Base-by-base conservation (phyloP, 768 basidiomycete species). In the Leccinum fibrillosum region DNA sequence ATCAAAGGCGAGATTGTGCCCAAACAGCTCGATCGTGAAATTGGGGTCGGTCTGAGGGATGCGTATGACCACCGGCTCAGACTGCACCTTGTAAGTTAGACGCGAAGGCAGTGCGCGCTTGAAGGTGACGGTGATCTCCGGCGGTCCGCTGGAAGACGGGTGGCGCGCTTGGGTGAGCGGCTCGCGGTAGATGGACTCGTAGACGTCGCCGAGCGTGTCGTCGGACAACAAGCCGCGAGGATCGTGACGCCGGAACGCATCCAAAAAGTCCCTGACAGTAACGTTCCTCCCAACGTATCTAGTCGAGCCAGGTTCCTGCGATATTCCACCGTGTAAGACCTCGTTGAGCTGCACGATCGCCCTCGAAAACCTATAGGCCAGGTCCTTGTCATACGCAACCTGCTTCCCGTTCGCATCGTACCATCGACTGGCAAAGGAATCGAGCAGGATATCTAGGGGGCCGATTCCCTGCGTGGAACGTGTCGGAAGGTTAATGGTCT, bases 291-390 rank as follows among this genome's bases (percentile, higher is more conserved):
- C 77, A 2, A 81, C 77, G 59, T 81, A 78, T 42, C 78, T 78
- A 17, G 82, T 82, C 28, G 77, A 72, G 39, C 88, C 84, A 48
- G 83, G 77, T 53, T 84, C 82, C 57, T 83, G 79, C 13, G 85
- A 78, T 58, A 90, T 82, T n/a, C 79, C 81, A 8, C 84, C 88
- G 65, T 98, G 91, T 50, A 98, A 74, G 21, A 88, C 83, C 49
- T 95, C 92, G 69, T 97, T 96, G 55, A 99, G 81, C 68, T 94
- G 90, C 52, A 90, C 85, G 61, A 94, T 83, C 4, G 92, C 86
- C 54, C 88, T 82, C 37, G 91, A 88, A 49, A 96, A 84, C 50
- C 84, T 84, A 62, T 82, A 76, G 13, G 90, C 87, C 61, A 92
- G 78, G 66, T 93, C 90, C 72, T 85, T 89, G 75, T 93, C 90